Base-by-base conservation (phyloP, 2,329 filamentous ascomycete genomes). In the Nakataea oryzae region DNA sequence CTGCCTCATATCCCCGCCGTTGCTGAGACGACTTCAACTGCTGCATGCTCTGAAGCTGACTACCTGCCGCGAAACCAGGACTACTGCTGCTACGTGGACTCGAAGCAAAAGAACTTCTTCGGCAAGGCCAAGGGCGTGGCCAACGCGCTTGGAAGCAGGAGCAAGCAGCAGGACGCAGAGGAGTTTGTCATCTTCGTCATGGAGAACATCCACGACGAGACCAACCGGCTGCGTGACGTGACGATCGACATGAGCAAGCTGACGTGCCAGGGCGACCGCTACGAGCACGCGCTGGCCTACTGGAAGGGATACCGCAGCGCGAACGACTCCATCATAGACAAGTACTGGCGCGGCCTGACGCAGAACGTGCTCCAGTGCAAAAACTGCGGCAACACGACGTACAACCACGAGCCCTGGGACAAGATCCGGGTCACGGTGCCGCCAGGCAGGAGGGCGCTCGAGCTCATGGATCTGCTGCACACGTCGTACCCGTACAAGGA, bases 131-230 rank as follows among this genome's bases (percentile, higher is more conserved):
- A 61, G 26, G 59, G 59, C 11, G 13, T 17, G n/a, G 29, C 11
- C 13, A 56, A 26, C 26, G 60, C 54, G 5, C 55, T 61, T 26
- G 69, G 71, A 24, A 69, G 64, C 30, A 62, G 63, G 55, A 70
- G 69, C 28, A 78, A 85, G 59, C 93, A 97, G 71, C 95, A 97
- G 74, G 95, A 99, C 70, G 89, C 92, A 1, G 89, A 93, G 66
- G 95, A 97, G 69, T 96, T 96, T 67, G 86, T 93, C 66, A 86
- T 86, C 57, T 96, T 96, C 70, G 74, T 97, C 29, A 81, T 96
- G 50, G 86, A 90, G 61, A 87, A 89, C 66, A 79, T 97, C 14
- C 88, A 93, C 67, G 90, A 95, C 70, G 95, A 99, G 74, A 86
- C 96, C 6, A 96, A 96, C 71, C 72, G 71, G 29, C 73, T 73